A percentile compares a stretch with the other conserved stretches of the same genome.
phyloP scores from a whole-genome alignment of 192 early-diverging fungal species.

The Gaertneriomyces sp. region DNA sequence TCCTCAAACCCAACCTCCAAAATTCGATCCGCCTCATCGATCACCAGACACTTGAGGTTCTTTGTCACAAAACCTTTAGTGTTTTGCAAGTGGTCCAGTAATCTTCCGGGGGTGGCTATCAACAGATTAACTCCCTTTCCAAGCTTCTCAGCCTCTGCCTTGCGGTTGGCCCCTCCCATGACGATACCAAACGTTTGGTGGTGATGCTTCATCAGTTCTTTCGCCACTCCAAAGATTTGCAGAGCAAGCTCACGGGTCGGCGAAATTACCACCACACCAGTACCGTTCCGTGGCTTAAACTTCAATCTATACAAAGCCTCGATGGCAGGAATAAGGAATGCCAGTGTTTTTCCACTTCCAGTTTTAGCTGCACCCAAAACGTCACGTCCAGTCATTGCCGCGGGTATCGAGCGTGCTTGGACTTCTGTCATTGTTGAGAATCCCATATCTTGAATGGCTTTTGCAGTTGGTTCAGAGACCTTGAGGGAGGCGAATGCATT shows the following conservation, averaged over 20 bases:
- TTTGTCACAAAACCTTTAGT: slow-evolving; percentile 93
- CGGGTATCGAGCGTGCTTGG: slow-evolving; percentile 92
- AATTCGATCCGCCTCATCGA: slow-evolving; percentile 98
- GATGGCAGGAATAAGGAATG: slow-evolving; percentile 93
- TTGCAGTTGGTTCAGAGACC: slow-evolving; percentile 74
- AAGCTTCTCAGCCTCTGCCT: slow-evolving; percentile 94
- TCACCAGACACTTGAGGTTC: slow-evolving; percentile 88
- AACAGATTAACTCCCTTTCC: slow-evolving; percentile 93
- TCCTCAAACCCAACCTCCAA: slow-evolving; percentile 98
- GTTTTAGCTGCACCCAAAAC: slow-evolving; percentile 98
- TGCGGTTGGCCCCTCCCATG: slow-evolving; percentile 96
- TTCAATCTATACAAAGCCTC: slow-evolving; percentile 84
- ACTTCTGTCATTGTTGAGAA: slow-evolving; percentile 95
- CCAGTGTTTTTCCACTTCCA: slow-evolving; percentile 90
- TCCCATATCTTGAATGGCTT: slow-evolving; percentile 83
- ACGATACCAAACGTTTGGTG: slow-evolving; percentile 97
- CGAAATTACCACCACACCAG: slow-evolving; percentile 91
- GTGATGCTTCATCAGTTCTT: slow-evolving; percentile 91
- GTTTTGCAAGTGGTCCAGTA: slow-evolving; percentile 98
- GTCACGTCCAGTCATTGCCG: slow-evolving; percentile 93
- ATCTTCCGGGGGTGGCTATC: slow-evolving; percentile 92
- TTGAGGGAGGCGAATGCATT: slow-evolving; percentile 72
- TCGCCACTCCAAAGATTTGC: slow-evolving; percentile 98
- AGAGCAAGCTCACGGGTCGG: slow-evolving; percentile 98
- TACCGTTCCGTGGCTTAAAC: slow-evolving; percentile 98